These are phyloP conservation scores for Hypoxylon sp. DNA, from an alignment of 2,329 filamentous ascomycete genomes.

Conservation along the genomic window DNA sequence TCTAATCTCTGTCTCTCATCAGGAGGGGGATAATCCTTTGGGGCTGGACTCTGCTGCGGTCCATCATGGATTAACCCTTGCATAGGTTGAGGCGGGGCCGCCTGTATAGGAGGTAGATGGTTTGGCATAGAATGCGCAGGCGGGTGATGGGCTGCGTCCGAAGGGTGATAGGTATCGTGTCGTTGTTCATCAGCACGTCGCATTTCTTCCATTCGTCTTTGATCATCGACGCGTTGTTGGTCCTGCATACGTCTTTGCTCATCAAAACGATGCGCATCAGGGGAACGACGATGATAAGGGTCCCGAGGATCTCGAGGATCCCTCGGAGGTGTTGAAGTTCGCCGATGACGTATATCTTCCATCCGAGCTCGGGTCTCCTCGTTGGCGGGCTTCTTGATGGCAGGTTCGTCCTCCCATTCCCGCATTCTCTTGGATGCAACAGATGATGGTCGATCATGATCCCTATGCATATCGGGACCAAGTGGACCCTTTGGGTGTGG, in stretches of 20 bases:
- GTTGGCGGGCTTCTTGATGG: conserved; percentile 86
- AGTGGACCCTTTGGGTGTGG: conserved; percentile 67
- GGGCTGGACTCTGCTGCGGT: conserved; percentile 60
- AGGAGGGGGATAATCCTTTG: conserved; percentile 67
- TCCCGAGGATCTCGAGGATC: conserved; percentile 60
- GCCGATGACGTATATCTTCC: conserved; percentile 85
- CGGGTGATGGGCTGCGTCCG: conserved; percentile 90
- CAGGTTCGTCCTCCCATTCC: conserved; percentile 91
- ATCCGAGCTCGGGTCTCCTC: conserved; percentile 90
- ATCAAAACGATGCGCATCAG: conserved; percentile 76
- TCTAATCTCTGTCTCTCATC: conserved; percentile 72
- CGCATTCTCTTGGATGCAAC: conserved; percentile 86
- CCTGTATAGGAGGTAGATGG: conserved; percentile 75
- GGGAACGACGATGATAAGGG: conserved; percentile 81
- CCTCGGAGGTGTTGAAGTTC: conserved; percentile 76
- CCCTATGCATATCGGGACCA: conserved; percentile 76
- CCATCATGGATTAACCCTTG: conserved; percentile 68
- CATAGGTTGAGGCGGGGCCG: conserved; percentile 70
- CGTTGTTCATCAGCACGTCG: conserved; percentile 73
- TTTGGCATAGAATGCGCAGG: conserved; percentile 71
- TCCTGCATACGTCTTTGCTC: conserved; percentile 74
- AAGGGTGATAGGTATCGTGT: conserved; percentile 89
- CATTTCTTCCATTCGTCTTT: conserved; percentile 71
- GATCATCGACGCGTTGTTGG: conserved; percentile 66
- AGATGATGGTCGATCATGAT: conserved; percentile 82